Evolutionary conservation across 345 rosid genomes (phyloP).

Genomic region (Euclidium syriacum): DNA sequence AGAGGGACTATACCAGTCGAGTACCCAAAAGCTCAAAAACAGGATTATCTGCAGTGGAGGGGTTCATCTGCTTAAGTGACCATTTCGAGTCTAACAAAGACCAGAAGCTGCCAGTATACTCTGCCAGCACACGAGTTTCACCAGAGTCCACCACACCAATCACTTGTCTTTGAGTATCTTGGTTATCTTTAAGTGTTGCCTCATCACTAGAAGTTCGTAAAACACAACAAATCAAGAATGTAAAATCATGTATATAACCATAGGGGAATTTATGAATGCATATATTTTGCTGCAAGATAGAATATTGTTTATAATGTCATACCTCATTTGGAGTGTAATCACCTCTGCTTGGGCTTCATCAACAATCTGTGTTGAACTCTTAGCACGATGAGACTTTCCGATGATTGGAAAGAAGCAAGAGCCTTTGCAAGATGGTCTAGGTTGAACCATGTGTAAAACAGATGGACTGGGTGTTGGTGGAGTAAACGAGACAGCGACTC

Average conservation of each 20-base stretch:
- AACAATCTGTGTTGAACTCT: conserved; percentile 40
- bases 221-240: conserved; percentile 6
- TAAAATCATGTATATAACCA: neutral
- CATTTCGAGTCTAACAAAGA: conserved; percentile 62
- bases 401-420: conserved; percentile 54
- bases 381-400: conserved; percentile 41
- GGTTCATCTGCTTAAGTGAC: conserved; percentile 44
- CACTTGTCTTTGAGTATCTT: conserved; percentile 45
- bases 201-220: conserved; percentile 42
- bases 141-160: conserved; percentile 43
- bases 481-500: conserved; percentile 66
- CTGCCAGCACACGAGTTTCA: conserved; percentile 58
- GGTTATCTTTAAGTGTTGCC: conserved; percentile 27
- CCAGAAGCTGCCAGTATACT: conserved; percentile 53
- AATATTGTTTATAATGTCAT: neutral
- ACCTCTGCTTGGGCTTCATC: conserved; percentile 57
- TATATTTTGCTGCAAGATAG: neutral
- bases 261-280: neutral
- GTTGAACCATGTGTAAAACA: conserved; percentile 49
- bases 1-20: conserved; percentile 65
- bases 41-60: conserved; percentile 30
- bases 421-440: conserved; percentile 34
- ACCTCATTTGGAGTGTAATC: conserved; percentile 85
- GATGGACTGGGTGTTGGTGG: conserved; percentile 52
- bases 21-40: conserved; percentile 61